A percentile compares a stretch with the other conserved stretches of the same genome.
These are phyloP conservation scores for Sclerotinia nivalis DNA, from an alignment of 2,329 filamentous ascomycete genomes.

Conservation along the genomic window DNA sequence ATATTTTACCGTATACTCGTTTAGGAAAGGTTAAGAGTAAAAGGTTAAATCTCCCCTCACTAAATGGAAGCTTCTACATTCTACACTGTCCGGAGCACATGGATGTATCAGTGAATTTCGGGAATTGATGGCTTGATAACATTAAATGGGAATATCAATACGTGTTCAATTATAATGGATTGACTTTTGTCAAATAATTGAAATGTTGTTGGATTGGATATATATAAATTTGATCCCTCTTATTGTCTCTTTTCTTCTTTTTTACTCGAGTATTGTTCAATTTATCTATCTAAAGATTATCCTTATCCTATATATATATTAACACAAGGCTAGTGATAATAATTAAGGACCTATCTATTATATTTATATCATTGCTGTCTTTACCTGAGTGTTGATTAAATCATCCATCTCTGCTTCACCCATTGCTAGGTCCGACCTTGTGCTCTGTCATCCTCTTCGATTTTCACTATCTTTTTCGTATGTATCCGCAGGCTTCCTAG, in stretches of 20 bases:
- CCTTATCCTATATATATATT: no score
- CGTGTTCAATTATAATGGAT: constrained; percentile 1
- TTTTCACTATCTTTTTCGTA: not conserved
- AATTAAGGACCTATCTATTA: not conserved
- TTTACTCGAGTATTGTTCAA: no score
- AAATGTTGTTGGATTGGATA: no score
- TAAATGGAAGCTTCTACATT: constrained; percentile 1
- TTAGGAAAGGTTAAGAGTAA: constrained; percentile 19
- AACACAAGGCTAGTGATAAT: no score
- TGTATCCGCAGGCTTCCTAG: not conserved
- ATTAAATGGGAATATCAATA: not conserved
- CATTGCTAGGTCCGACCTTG: not conserved
- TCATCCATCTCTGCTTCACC: not conserved
- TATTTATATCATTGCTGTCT: not conserved
- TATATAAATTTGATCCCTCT: no score
- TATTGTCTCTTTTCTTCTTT: no score
- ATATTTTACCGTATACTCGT: constrained; percentile 22
- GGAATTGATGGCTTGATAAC: not conserved
- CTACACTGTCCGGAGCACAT: no score
- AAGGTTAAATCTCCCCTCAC: constrained; percentile 3
- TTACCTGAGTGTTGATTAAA: not conserved
- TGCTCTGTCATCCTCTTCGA: no score
- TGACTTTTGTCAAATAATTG: not conserved
- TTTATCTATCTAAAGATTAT: no score
- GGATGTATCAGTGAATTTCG: not conserved